phyloP scores from a whole-genome alignment of 164 flowering plant species.

The Tetracentron sinense region DNA sequence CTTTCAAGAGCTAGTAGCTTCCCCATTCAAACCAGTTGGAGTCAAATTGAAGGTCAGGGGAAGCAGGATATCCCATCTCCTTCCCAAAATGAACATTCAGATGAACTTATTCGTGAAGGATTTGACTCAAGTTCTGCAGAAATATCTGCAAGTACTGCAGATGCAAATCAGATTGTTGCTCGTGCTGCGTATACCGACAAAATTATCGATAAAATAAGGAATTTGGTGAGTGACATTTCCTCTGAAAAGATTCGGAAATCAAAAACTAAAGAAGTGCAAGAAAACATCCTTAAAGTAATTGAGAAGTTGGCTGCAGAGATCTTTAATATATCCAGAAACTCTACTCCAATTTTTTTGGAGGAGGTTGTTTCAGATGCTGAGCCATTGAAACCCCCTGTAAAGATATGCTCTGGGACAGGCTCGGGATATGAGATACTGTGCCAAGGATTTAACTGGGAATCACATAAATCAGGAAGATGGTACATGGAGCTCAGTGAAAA shows the following conservation, averaged over 20 bases:
- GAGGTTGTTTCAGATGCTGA: constrained; percentile 40
- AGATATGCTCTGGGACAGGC: constrained; percentile 75
- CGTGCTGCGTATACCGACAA: constrained; percentile 50
- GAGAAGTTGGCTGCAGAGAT: constrained; percentile 99
- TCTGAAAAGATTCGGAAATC: constrained; percentile 52
- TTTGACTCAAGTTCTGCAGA: too few species aligned
- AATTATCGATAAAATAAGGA: constrained; percentile 73
- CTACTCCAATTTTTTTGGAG: constrained; percentile 48
- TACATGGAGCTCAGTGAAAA: constrained; percentile 70
- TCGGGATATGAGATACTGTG: constrained; percentile 88
- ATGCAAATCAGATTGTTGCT: constrained; percentile 25
- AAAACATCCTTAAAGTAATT: constrained; percentile 81
- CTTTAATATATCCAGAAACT: constrained; percentile 79
- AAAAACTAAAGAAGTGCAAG: constrained; percentile 59
- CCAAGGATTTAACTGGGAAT: constrained; percentile 99
- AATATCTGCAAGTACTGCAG: too few species aligned
- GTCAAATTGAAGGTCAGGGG: constrained; percentile 19
- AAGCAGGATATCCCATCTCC: constrained; percentile 4
- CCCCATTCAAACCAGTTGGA: constrained; percentile 10
- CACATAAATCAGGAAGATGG: constrained; percentile 95
- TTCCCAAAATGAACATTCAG: background rate
- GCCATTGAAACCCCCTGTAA: constrained; percentile 31
- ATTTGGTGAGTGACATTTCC: constrained; percentile 69
- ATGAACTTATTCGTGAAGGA: constrained; percentile 4
- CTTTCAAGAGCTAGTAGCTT: constrained; percentile 34